Evolutionary conservation across 306 rosid genomes (phyloP).

Genomic region (Hippophae gyantsensis): DNA sequence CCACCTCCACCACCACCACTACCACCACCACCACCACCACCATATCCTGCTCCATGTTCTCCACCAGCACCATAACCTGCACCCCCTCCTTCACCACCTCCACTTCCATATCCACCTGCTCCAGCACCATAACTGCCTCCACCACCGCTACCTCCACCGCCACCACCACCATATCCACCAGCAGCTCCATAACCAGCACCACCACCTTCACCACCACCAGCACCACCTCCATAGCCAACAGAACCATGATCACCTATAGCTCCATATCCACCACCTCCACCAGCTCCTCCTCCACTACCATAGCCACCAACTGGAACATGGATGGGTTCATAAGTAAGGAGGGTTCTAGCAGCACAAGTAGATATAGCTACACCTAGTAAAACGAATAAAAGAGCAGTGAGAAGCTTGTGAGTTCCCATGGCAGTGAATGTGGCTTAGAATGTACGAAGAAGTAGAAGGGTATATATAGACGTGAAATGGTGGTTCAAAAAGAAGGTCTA

Average conservation of each 20-base stretch:
- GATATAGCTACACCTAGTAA: conserved; percentile 38
- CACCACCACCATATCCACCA: conserved; percentile 22
- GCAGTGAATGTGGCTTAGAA: conserved; percentile 17
- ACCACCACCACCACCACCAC: conserved; percentile 25
- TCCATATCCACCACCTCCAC: conserved; percentile 19
- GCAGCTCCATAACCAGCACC: conserved; percentile 24
- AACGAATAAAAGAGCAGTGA: conserved; percentile 28
- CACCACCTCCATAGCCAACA: conserved; percentile 27
- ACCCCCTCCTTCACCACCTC: conserved; percentile 18
- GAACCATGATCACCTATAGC: conserved; percentile 20
- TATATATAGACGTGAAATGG: conserved; percentile 40
- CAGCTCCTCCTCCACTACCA: conserved; percentile 36
- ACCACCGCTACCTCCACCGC: conserved; percentile 24
- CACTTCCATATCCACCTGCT: conserved; percentile 19
- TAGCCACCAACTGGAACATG: conserved; percentile 17
- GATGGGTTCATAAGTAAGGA: conserved; percentile 30
- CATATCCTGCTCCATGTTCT: conserved; percentile 30
- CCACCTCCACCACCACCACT: conserved; percentile 16
- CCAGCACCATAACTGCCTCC: conserved; percentile 23
- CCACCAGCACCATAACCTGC: conserved; percentile 34
- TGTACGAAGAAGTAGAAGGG: conserved; percentile 9
- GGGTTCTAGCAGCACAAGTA: conserved; percentile 41
- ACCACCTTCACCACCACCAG: conserved; percentile 14
- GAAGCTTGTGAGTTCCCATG: conserved; percentile 39
- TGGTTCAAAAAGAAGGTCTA: conserved; percentile 18